Percentiles rank a stretch among this genome's conserved stretches.
These are phyloP conservation scores for Zostera marina DNA, from an alignment of 116 monocot species.

Conservation along the genomic window DNA sequence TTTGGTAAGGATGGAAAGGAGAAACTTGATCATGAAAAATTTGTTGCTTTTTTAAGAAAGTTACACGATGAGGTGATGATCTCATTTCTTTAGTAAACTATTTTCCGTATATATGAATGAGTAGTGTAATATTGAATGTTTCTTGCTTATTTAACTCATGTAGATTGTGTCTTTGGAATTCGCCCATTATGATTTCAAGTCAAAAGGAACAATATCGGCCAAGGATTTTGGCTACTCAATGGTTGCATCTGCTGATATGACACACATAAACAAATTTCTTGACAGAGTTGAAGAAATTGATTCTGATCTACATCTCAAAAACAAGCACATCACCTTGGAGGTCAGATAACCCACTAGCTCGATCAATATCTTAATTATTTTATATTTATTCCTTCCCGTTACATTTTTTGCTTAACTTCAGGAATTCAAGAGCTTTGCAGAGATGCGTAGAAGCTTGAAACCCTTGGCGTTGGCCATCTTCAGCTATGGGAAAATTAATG, in stretches of 20 bases:
- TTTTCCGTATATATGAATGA: too few species aligned
- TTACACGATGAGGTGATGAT: slow-evolving; percentile 67
- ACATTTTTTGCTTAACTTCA: slow-evolving; percentile 15
- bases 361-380: too few species aligned
- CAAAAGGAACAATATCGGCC: slow-evolving; percentile 46
- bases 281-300: slow-evolving; percentile 59
- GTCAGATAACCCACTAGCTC: slow-evolving; percentile 11
- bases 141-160: too few species aligned
- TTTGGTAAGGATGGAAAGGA: slow-evolving; percentile 73
- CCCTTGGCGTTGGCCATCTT: slow-evolving; percentile 61
- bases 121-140: too few species aligned
- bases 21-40: slow-evolving; percentile 53
- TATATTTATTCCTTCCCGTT: too few species aligned
- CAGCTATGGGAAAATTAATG: slow-evolving; percentile 72
- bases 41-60: slow-evolving; percentile 62
- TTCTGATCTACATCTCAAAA: slow-evolving; percentile 22
- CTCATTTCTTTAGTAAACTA: too few species aligned
- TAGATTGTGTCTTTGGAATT: slow-evolving; percentile 89
- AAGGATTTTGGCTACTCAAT: slow-evolving; percentile 92
- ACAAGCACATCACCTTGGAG: slow-evolving; percentile 66
- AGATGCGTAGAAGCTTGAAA: slow-evolving; percentile 42
- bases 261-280: slow-evolving; percentile 68
- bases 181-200: slow-evolving; percentile 73
- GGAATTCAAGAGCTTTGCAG: slow-evolving; percentile 91
- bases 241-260: slow-evolving; percentile 75